Conservation (phyloP, 495 filamentous ascomycete genomes). For the Lasiosphaeria hispida region DNA sequence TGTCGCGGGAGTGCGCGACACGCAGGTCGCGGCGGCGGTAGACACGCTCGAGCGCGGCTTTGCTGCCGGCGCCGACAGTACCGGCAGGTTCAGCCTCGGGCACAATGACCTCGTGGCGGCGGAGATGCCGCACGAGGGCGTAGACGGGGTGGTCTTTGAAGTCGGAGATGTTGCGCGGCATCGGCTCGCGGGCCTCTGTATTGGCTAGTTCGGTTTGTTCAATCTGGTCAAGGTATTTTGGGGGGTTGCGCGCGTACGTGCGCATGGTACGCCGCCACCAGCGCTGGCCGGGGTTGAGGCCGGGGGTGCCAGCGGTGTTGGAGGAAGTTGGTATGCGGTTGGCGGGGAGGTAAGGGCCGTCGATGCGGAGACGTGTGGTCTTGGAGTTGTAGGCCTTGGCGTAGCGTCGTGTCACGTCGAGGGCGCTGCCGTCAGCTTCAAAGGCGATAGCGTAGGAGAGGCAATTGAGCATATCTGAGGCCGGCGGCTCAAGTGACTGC, state of each 20-base stretch:
- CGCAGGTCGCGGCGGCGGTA: conserved; percentile 81
- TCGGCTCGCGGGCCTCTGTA: conserved; percentile 71
- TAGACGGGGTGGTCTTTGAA: conserved; percentile 93
- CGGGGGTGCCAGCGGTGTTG: background rate
- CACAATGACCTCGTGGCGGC: conserved; percentile 71
- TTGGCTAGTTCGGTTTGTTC: conserved; percentile 73
- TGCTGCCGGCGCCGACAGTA: conserved; percentile 69
- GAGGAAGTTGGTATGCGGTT: background rate
- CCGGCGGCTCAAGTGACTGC: conserved; percentile 71
- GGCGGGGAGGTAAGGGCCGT: conserved; percentile 35
- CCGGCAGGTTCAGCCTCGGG: conserved; percentile 70
- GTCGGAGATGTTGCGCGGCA: conserved; percentile 86
- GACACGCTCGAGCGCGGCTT: conserved; percentile 53
- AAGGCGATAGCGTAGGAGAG: conserved; percentile 87
- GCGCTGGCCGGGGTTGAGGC: conserved; percentile 46
- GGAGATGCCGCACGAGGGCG: conserved; percentile 85
- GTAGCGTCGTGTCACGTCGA: conserved; percentile 81
- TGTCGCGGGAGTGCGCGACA: conserved; percentile 68
- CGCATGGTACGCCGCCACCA: conserved; percentile 71
- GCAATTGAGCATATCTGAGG: conserved; percentile 65
- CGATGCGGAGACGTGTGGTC: conserved; percentile 73
- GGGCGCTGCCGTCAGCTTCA: conserved; percentile 65
- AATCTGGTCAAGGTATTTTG: conserved; percentile 70
- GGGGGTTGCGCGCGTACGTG: conserved; percentile 54
- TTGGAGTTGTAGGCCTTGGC: conserved; percentile 83